phyloP scores from a whole-genome alignment of 768 basidiomycete genomes.

The Trametes cinnabarina region DNA sequence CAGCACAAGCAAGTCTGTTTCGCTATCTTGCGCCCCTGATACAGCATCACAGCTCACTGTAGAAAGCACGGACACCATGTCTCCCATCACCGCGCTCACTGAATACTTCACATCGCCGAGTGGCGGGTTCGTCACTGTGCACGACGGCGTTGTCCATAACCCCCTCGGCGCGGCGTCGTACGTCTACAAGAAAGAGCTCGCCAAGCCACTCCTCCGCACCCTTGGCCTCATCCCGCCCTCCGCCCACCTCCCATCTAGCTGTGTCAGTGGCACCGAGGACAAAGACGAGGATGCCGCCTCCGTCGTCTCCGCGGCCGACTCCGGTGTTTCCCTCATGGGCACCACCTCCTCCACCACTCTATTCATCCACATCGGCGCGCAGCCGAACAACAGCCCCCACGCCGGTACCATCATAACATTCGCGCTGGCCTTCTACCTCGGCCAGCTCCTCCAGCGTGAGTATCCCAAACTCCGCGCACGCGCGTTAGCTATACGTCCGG shows the following conservation, averaged over 20 bases:
- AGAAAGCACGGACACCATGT: neutral
- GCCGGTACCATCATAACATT: constrained; percentile 31
- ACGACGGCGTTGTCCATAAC: constrained; percentile 27
- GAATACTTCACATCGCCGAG: too few relatives aligned
- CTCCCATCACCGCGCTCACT: neutral
- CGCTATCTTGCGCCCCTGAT: too few relatives aligned
- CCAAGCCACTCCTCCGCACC: constrained; percentile 4
- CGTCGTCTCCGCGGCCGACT: neutral
- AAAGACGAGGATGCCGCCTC: neutral
- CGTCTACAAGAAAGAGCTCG: constrained; percentile 18
- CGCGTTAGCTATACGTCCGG: neutral
- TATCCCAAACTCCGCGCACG: constrained; percentile 7
- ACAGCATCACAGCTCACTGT: too few relatives aligned
- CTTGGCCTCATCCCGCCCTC: constrained; percentile 7
- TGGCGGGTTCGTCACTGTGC: neutral
- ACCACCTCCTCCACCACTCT: neutral
- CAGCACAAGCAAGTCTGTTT: too few relatives aligned
- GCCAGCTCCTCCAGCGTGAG: constrained; percentile 17
- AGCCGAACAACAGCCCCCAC: constrained; percentile 36
- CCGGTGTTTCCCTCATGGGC: neutral
- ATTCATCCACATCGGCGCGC: constrained; percentile 30
- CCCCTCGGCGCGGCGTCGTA: constrained; percentile 29
- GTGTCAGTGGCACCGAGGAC: too few relatives aligned
- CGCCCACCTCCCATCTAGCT: neutral
- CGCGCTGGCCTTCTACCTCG: constrained; percentile 29